phyloP scores from a whole-genome alignment of 2,329 filamentous ascomycete genomes.

The Seiridium unicorne region DNA sequence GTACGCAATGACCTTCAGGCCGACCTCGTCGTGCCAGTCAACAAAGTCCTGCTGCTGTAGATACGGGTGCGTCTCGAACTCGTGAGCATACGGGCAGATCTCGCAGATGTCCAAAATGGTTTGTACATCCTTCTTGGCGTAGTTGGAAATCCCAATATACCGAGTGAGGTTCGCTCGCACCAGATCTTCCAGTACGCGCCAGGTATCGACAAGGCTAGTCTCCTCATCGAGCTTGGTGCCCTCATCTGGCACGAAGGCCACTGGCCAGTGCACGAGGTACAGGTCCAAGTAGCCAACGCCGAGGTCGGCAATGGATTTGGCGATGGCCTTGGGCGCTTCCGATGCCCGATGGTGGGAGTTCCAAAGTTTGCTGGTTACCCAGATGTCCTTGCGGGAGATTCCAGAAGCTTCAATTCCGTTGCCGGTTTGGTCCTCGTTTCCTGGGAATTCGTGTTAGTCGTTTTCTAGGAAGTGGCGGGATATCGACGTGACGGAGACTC shows the following conservation, averaged over 20 bases:
- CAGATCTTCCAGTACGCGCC: constrained; percentile 56
- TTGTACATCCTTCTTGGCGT: constrained; percentile 39
- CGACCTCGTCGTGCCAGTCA: constrained; percentile 40
- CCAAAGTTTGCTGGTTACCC: constrained; percentile 42
- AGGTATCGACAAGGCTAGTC: constrained; percentile 43
- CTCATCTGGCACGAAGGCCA: constrained; percentile 30
- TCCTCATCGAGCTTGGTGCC: constrained; percentile 24
- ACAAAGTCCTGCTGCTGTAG: constrained; percentile 48
- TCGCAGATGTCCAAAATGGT: constrained; percentile 37
- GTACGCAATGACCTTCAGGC: constrained; percentile 42
- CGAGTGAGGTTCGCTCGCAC: constrained; percentile 49
- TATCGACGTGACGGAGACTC: background rate
- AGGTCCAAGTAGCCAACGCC: constrained; percentile 50
- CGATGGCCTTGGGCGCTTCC: constrained; percentile 42
- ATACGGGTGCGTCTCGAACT: constrained; percentile 54
- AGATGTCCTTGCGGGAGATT: constrained; percentile 53
- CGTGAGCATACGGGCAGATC: constrained; percentile 55
- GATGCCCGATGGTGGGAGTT: constrained; percentile 25
- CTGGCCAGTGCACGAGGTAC: constrained; percentile 46
- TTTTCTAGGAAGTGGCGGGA: background rate
- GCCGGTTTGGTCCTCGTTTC: constrained; percentile 47
- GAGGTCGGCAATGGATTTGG: constrained; percentile 44
- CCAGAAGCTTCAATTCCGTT: constrained; percentile 43
- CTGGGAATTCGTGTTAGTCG: constrained; percentile 14
- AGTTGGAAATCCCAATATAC: constrained; percentile 64